Evolutionary conservation across 2,329 filamentous ascomycete genomes (phyloP).

Genomic region (Achaetomium macrosporum): DNA sequence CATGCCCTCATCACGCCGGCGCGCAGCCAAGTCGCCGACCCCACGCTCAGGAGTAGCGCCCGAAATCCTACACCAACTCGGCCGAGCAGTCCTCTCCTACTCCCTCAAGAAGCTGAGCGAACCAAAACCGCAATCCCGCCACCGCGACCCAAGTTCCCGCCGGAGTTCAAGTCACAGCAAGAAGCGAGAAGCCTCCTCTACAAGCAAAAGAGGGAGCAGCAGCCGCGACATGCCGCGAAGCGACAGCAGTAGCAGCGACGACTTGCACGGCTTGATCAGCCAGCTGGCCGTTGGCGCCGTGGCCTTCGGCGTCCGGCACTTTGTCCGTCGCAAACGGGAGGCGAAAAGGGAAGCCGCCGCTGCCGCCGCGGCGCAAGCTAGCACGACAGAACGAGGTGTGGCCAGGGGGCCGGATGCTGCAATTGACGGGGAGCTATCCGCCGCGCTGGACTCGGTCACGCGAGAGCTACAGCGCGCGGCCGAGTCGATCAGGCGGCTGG

Average conservation of each 20-base stretch:
- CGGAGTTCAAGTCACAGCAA: slow-evolving; percentile 4
- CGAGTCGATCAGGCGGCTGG: slow-evolving; percentile 16
- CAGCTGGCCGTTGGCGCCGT: slow-evolving; percentile 23
- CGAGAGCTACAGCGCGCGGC: slow-evolving; percentile 17
- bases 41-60: background rate
- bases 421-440: slow-evolving; percentile 16
- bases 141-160: background rate
- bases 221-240: background rate
- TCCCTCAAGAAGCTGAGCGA: slow-evolving; percentile 18
- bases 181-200: background rate
- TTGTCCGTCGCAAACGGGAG: slow-evolving; percentile 17
- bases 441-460: slow-evolving; percentile 20
- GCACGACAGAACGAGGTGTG: background rate
- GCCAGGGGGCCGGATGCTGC: background rate
- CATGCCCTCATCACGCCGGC: slow-evolving; percentile 11
- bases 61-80: slow-evolving; percentile 20
- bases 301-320: slow-evolving; percentile 19
- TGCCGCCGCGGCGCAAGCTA: background rate
- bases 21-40: background rate
- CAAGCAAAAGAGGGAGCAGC: slow-evolving; percentile 7
- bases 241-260: slow-evolving; percentile 9
- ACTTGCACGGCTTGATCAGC: slow-evolving; percentile 19
- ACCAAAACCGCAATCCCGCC: background rate
- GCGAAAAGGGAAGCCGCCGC: slow-evolving; percentile 6
- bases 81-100: slow-evolving; percentile 20